Evolutionary conservation across 331 rosid genomes (phyloP).

Genomic region (Malus hybrid): DNA sequence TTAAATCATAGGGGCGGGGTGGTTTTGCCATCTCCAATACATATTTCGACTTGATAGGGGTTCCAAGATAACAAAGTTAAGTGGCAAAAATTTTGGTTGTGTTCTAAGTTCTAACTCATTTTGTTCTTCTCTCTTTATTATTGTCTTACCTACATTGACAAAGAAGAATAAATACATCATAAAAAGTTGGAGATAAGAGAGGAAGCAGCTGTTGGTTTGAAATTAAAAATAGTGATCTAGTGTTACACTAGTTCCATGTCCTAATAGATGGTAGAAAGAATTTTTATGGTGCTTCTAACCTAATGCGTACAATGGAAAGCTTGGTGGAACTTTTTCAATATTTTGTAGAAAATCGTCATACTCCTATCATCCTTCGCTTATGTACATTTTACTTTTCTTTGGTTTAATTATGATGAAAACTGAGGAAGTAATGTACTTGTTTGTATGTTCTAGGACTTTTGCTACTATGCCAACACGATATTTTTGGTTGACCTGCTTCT

Average conservation of each 20-base stretch:
- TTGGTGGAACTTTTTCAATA: not conserved
- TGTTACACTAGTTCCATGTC: not conserved
- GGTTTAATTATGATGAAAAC: not conserved
- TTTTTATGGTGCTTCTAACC: not conserved
- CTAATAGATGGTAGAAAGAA: not conserved
- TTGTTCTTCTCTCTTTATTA: not conserved
- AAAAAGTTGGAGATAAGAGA: not conserved
- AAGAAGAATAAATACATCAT: not conserved
- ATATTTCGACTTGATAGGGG: not conserved
- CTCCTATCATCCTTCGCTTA: not conserved
- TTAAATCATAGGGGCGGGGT: not conserved
- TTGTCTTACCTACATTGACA: not conserved
- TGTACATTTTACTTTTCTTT: not conserved
- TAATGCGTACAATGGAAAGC: not conserved
- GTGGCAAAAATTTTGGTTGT: not conserved
- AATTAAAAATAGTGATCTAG: not conserved
- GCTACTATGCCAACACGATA: slow-evolving; percentile 91
- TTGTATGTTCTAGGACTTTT: slow-evolving; percentile 62
- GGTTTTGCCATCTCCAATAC: not conserved
- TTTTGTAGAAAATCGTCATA: not conserved
- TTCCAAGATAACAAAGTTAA: not conserved
- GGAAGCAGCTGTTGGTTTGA: not conserved
- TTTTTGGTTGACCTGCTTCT: slow-evolving; percentile 70
- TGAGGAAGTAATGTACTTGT: slow-evolving; percentile 11
- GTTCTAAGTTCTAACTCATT: not conserved